These are phyloP conservation scores for Acmispon strigosus DNA, from an alignment of 306 rosid species.

Conservation along the genomic window DNA sequence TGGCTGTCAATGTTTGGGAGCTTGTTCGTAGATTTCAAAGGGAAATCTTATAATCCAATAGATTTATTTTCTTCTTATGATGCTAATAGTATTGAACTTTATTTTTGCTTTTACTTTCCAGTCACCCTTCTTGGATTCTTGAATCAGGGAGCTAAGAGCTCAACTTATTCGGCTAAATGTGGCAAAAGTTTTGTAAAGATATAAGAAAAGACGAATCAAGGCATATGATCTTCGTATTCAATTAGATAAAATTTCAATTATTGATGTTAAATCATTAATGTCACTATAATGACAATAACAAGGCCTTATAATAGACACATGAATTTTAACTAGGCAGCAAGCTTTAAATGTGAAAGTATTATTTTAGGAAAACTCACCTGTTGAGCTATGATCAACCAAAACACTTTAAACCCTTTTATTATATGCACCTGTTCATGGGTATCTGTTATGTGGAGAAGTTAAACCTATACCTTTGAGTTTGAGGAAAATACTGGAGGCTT, in stretches of 20 bases:
- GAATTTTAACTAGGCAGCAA: neutral
- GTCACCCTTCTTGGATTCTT: neutral
- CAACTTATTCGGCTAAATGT: neutral
- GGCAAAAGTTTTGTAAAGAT: neutral
- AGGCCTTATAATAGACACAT: neutral
- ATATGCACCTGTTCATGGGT: neutral
- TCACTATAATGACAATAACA: neutral
- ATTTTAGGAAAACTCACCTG: neutral
- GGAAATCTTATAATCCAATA: neutral
- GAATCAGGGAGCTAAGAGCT: neutral
- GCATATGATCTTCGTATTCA: conserved; percentile 10
- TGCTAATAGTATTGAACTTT: neutral
- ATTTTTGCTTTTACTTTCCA: neutral
- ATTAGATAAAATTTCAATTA: neutral
- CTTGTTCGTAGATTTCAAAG: conserved; percentile 13
- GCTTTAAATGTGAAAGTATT: neutral
- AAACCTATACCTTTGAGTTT: neutral
- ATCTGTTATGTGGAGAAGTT: neutral
- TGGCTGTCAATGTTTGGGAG: conserved; percentile 4
- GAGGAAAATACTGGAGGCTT: conserved; percentile 14
- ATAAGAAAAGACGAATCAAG: neutral
- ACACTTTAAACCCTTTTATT: neutral
- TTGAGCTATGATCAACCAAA: conserved; percentile 1
- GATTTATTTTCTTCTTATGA: neutral
- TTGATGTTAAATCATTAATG: neutral